Percentiles rank a stretch among this genome's conserved stretches.
Evolutionary conservation across 257 asterid species (phyloP).

Genomic region (Salvia hispanica): DNA sequence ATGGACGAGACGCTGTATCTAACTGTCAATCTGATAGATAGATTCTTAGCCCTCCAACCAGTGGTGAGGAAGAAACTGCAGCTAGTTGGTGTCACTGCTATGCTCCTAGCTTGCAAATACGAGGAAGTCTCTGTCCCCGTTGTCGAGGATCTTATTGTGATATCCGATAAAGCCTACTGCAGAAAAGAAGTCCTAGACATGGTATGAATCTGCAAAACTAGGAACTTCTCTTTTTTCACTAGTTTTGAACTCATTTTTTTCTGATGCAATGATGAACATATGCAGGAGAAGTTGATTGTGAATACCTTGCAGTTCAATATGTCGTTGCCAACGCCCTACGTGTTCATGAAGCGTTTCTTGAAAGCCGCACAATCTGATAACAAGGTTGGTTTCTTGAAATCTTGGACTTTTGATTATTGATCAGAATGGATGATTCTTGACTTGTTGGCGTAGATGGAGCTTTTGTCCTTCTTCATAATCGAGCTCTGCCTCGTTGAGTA

Average conservation of each 20-base stretch:
- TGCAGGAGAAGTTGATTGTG: slow-evolving; percentile 79
- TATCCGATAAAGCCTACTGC: slow-evolving; percentile 82
- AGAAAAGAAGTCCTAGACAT: slow-evolving; percentile 82
- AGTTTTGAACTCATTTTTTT: neutral
- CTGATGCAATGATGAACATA: neutral
- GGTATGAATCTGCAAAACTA: slow-evolving; percentile 38
- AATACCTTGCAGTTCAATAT: slow-evolving; percentile 76
- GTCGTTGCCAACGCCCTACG: slow-evolving; percentile 80
- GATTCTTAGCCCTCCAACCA: slow-evolving; percentile 63
- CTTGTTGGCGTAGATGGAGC: slow-evolving; percentile 60
- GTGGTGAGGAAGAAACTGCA: slow-evolving; percentile 83
- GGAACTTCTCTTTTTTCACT: neutral
- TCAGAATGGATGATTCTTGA: neutral
- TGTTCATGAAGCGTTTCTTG: slow-evolving; percentile 80
- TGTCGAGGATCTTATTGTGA: slow-evolving; percentile 85
- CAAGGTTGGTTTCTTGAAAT: slow-evolving; percentile 45
- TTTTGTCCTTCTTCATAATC: slow-evolving; percentile 64
- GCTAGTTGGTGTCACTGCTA: slow-evolving; percentile 85
- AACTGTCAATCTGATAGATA: slow-evolving; percentile 80
- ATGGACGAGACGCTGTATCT: slow-evolving; percentile 90
- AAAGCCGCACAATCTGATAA: slow-evolving; percentile 80
- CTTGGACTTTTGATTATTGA: neutral
- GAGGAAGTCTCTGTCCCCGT: slow-evolving; percentile 97
- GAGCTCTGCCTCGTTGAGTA: slow-evolving; percentile 85
- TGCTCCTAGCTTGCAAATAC: slow-evolving; percentile 95